Conservation (phyloP, 495 filamentous ascomycete species). For the Xylaria flabelliformis region DNA sequence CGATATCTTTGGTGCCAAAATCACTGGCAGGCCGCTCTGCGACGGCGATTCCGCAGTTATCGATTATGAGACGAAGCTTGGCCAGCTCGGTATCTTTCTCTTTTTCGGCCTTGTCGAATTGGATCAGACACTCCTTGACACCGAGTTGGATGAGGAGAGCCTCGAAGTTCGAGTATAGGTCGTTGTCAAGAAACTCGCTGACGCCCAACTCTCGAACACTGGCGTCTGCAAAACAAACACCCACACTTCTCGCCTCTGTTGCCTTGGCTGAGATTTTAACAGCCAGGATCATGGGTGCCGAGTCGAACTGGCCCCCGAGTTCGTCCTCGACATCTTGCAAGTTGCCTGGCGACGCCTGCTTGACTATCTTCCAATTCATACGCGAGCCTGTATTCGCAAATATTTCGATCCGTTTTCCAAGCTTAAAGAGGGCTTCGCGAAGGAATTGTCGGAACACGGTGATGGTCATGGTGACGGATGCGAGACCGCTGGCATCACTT, state of each 20-base stretch:
- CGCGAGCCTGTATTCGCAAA: slow-evolving; percentile 76
- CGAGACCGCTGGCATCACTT: slow-evolving; percentile 78
- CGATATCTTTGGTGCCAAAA: slow-evolving; percentile 91
- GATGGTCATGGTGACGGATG: slow-evolving; percentile 91
- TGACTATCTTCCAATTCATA: slow-evolving; percentile 88
- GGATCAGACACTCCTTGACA: slow-evolving; percentile 89
- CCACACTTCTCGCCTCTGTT: slow-evolving; percentile 82
- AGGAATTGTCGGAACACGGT: slow-evolving; percentile 97
- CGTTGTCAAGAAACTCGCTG: slow-evolving; percentile 97
- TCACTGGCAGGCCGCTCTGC: slow-evolving; percentile 77
- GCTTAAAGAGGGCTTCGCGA: slow-evolving; percentile 87
- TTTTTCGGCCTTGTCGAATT: slow-evolving; percentile 68
- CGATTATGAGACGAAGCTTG: slow-evolving; percentile 86
- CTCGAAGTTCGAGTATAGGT: slow-evolving; percentile 98
- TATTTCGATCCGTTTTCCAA: slow-evolving; percentile 91
- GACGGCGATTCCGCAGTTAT: slow-evolving; percentile 88
- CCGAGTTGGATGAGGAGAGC: slow-evolving; percentile 94
- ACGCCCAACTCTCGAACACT: slow-evolving; percentile 95
- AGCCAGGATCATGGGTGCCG: slow-evolving; percentile 90
- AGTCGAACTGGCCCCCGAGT: slow-evolving; percentile 83
- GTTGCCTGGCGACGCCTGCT: slow-evolving; percentile 94
- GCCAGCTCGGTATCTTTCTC: slow-evolving; percentile 87
- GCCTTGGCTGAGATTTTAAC: slow-evolving; percentile 92
- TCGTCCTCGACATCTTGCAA: slow-evolving; percentile 98
- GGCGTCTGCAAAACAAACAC: slow-evolving; percentile 97